Base-by-base conservation (phyloP, 176 grass and related monocot species). In the Metroxylon sagu region DNA sequence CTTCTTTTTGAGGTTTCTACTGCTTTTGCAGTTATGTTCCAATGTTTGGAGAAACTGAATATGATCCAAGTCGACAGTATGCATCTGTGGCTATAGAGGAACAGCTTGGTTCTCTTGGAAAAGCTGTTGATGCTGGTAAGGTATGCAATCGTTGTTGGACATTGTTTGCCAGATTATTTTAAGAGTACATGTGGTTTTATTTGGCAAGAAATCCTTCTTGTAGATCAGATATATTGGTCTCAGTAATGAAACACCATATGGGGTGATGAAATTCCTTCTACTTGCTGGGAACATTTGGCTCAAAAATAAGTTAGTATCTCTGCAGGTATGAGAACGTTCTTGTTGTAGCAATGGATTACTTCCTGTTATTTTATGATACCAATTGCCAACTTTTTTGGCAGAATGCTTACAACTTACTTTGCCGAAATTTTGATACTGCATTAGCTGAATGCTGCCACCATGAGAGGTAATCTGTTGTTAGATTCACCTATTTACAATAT, bases 361-460 rank as follows among this genome's bases (percentile, higher is more conserved):
- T 43, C 35, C 35, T 12, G 10, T 43, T 43, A 12, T 43, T 43
- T 43, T 14, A 10, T 7, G 35, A 43, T 48, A 4, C 25, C n/a
- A 14, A 62, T 77, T 67, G n/a, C 12, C 14, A 31, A 26, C 19
- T 35, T 77, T 57, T 64, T 55, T 73, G 50, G 17, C 65, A 96
- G 92, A 96, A 96, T 54, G 78, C 87, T 4, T 97, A 91, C 62
- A 90, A 85, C 53, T 69, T 97, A 29, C 68, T 97, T 50, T 97
- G 87, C 21, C 87, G 81, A 65, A 91, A 82, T 65, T 97, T 90
- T 67, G 87, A 97, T 49, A 57, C 77, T 82, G 87, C 69, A 71
- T 80, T 97, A 77, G 83, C 83, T 18, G 92, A 97, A 66, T 97
- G 87, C 25, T 97, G 87, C 68, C 92, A 97, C 63, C 87, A 97